These are phyloP conservation scores for Tylopilus subfusipes DNA, from an alignment of 768 basidiomycete genomes.

Conservation along the genomic window DNA sequence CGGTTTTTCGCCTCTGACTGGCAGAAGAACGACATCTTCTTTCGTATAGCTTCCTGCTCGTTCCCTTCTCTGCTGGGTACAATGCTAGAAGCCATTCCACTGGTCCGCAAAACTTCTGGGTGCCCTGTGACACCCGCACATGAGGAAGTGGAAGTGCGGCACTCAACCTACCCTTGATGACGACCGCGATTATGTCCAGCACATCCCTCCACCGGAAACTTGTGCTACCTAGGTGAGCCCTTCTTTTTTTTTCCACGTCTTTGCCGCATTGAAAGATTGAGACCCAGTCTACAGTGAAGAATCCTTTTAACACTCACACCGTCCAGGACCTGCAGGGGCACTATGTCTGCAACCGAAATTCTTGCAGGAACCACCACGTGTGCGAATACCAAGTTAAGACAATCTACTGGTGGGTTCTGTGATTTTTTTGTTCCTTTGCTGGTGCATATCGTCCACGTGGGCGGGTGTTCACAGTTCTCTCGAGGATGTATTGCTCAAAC, in stretches of 20 bases:
- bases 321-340: conserved; percentile 87
- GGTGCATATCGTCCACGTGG: conserved; percentile 75
- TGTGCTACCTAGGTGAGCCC: conserved; percentile 30
- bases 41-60: too few relatives aligned
- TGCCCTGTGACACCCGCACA: too few relatives aligned
- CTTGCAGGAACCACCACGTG: conserved; percentile 67
- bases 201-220: conserved; percentile 61
- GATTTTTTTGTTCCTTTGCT: background rate
- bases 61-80: too few relatives aligned
- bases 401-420: conserved; percentile 77
- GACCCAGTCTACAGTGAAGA: conserved; percentile 36
- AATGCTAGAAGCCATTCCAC: too few relatives aligned
- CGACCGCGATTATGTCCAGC: conserved; percentile 55
- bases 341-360: conserved; percentile 73
- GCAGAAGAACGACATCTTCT: too few relatives aligned
- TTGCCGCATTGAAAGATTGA: conserved; percentile 19
- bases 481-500: background rate
- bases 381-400: conserved; percentile 78
- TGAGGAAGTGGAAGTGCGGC: too few relatives aligned
- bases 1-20: too few relatives aligned
- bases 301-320: conserved; percentile 61
- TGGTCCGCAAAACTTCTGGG: too few relatives aligned
- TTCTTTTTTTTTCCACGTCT: conserved; percentile 23
- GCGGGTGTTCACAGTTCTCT: conserved; percentile 34
- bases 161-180: conserved; percentile 17